A percentile compares a stretch with the other conserved stretches of the same genome.
Conservation (phyloP, 1,139 yeast genomes). For the Hemisphaericaspora xylanilytica region DNA sequence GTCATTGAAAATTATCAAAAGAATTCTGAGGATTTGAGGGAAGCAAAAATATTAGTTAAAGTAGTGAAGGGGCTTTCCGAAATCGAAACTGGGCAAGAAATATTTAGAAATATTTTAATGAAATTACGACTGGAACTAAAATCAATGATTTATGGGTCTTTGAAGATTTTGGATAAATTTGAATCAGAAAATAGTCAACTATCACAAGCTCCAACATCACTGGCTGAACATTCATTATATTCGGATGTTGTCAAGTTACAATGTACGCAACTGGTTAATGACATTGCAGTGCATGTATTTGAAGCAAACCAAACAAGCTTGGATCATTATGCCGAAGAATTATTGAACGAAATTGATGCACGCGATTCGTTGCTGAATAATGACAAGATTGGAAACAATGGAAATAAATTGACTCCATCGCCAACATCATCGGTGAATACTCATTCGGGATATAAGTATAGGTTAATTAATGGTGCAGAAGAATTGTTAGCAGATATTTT, state of each 20-base stretch:
- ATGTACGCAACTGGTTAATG: slow-evolving; percentile 6
- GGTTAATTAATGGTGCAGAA: slow-evolving; percentile 24
- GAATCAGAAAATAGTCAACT: slow-evolving; percentile 15
- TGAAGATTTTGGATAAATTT: slow-evolving; percentile 27
- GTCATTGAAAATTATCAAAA: slow-evolving; percentile 26
- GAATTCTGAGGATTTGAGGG: slow-evolving; percentile 28
- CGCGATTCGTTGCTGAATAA: neutral
- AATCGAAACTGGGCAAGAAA: slow-evolving; percentile 22
- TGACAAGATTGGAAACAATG: neutral
- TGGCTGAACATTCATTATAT: slow-evolving; percentile 11
- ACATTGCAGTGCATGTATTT: slow-evolving; percentile 6
- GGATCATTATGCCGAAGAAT: slow-evolving; percentile 14
- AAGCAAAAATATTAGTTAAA: slow-evolving; percentile 34
- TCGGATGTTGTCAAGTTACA: slow-evolving; percentile 12
- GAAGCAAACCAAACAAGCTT: slow-evolving; percentile 10
- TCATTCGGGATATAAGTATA: slow-evolving; percentile 9
- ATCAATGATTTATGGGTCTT: slow-evolving; percentile 29
- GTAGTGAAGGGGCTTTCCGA: slow-evolving; percentile 39
- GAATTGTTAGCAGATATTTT: slow-evolving; percentile 38
- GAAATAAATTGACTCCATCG: slow-evolving; percentile 2
- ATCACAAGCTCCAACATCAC: slow-evolving; percentile 8
- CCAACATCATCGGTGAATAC: slow-evolving; percentile 9
- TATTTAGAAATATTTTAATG: slow-evolving; percentile 25
- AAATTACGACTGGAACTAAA: slow-evolving; percentile 25
- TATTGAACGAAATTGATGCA: slow-evolving; percentile 3